Evolutionary conservation across 2,329 filamentous ascomycete species (phyloP).

Genomic region (Pestalotiopsis sp.): DNA sequence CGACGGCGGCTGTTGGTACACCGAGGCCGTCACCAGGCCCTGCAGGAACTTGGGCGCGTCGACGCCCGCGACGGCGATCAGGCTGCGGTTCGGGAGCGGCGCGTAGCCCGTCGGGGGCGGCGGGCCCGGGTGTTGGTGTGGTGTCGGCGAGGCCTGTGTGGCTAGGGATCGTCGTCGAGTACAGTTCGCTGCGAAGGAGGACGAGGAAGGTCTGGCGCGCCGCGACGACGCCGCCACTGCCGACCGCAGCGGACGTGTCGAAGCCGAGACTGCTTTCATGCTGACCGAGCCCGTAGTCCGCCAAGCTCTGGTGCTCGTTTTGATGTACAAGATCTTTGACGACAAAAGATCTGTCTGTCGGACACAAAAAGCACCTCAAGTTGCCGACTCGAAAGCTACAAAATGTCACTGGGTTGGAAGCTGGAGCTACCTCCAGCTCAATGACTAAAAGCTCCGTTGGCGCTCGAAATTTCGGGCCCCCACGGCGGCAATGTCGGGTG

Average conservation of each 20-base stretch:
- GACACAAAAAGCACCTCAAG: too few relatives aligned
- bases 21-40: slow-evolving; percentile 73
- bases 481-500: not conserved
- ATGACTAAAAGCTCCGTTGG: not conserved
- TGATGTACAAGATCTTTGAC: not conserved
- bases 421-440: not conserved
- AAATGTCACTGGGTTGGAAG: not conserved
- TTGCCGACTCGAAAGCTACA: too few relatives aligned
- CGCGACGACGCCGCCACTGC: not conserved
- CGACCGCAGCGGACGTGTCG: not conserved
- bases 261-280: slow-evolving; percentile 5
- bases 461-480: not conserved
- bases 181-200: not conserved
- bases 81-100: slow-evolving; percentile 70
- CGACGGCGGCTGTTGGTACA: slow-evolving; percentile 54
- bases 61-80: slow-evolving; percentile 78
- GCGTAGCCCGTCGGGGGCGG: slow-evolving; percentile 52
- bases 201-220: not conserved
- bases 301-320: not conserved
- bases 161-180: not conserved
- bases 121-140: slow-evolving; percentile 13
- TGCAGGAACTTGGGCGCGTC: slow-evolving; percentile 87
- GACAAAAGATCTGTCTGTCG: not conserved
- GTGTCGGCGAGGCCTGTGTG: slow-evolving; percentile 27
- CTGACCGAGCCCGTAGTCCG: not conserved